Base-by-base conservation (phyloP, 805 yeast species). In the Kazachstania martiniae region DNA sequence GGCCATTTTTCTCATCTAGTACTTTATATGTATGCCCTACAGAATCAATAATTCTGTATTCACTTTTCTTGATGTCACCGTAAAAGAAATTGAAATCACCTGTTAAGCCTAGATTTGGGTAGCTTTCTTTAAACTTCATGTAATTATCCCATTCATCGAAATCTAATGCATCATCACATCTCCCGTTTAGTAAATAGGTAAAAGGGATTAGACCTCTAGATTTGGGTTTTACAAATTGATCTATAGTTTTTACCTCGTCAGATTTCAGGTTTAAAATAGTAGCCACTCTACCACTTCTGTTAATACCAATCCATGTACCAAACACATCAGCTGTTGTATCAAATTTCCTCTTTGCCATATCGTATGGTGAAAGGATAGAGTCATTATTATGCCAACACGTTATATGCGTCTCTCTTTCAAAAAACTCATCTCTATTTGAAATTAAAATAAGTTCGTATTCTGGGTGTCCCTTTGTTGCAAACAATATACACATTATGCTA, bases 271-370 rank as follows among this genome's bases (percentile, higher is more conserved):
- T 89, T 12, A 91, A 76, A 18, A 89, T 64, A 2, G 80, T 80
- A 0, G 93, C 81, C 2, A 87, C 36, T 37, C 67, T 65, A 0
- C 84, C 84, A 3, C 44, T 50, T 19, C 61, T 61, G 25, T 73
- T 66, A 2, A 80, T 67, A 0, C 94, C 96, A 1, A 84, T 72
- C 98, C 98, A 91, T 0, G 96, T 83, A 1, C 98, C 96, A 40
- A 73, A 83, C n/a, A n/a, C 10, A 5, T 31, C 33, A 5, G 24
- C 29, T 13, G 27, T 21, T 9, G 25, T 26, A 4, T 26, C 18
- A n/a, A n/a, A n/a, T 12, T 29, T 32, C 8, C 15, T 19, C 19
- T 31, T 35, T 1, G 77, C 84, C 44, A 81, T 53, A 52, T 89
- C 96, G 24, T 66, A 58, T 0, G 96, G 96, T 6, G 80, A 69